These are phyloP conservation scores for Backusella parvicylindrica DNA, from an alignment of 192 early-diverging fungal species.

Conservation along the genomic window DNA sequence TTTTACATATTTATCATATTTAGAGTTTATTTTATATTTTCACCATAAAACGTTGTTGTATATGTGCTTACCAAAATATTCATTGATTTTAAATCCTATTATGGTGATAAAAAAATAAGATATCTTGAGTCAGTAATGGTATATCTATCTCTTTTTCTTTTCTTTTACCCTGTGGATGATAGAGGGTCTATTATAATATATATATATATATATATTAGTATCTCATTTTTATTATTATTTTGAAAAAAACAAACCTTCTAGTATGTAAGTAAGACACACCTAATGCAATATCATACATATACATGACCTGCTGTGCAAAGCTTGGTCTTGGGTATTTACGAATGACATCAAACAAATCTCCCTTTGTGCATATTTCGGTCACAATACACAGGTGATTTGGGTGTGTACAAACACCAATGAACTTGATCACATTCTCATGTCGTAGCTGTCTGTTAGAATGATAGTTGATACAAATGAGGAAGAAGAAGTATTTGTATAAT, in stretches of 20 bases:
- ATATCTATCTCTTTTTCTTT: not conserved
- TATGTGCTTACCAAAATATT: slow-evolving; percentile 60
- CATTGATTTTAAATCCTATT: slow-evolving; percentile 72
- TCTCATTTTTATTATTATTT: not conserved
- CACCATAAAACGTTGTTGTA: no score
- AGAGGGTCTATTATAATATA: slow-evolving; percentile 43
- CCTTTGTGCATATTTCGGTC: slow-evolving; percentile 72
- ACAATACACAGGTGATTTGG: slow-evolving; percentile 64
- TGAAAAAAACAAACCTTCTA: slow-evolving; percentile 28
- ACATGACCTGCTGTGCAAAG: slow-evolving; percentile 66
- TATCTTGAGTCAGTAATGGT: not conserved
- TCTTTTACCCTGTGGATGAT: slow-evolving; percentile 63
- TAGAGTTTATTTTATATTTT: no score
- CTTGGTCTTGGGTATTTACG: slow-evolving; percentile 55
- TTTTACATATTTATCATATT: no score
- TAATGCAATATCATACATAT: slow-evolving; percentile 76
- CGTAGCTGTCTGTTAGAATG: slow-evolving; percentile 52
- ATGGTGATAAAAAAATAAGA: not conserved
- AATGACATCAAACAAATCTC: slow-evolving; percentile 75
- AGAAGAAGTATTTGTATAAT: not conserved
- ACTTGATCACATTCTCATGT: slow-evolving; percentile 71
- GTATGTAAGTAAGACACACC: slow-evolving; percentile 71
- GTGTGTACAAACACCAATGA: slow-evolving; percentile 71
- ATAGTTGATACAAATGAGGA: not conserved
- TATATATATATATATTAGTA: not conserved